Evolutionary conservation across 495 filamentous ascomycete species (phyloP).

Genomic region (Amniculicola lignicola): DNA sequence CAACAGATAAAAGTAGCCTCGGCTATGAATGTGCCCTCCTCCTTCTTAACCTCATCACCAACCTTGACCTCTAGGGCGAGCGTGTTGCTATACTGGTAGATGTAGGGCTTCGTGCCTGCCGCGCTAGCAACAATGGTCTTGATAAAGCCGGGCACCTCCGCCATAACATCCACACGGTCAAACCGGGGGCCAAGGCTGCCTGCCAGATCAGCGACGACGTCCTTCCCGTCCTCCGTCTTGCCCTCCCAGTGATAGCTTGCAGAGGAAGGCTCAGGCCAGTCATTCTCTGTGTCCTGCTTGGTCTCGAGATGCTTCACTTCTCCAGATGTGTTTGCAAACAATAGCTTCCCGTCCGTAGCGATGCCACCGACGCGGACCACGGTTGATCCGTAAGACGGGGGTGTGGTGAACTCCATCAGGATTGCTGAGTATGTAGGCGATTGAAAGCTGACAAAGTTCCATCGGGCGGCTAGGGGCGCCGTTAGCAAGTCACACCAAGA

Average conservation of each 20-base stretch:
- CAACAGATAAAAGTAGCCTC: conserved; percentile 92
- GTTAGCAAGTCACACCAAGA: conserved; percentile 15
- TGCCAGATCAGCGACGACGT: conserved; percentile 63
- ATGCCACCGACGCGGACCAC: conserved; percentile 80
- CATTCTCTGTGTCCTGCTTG: conserved; percentile 68
- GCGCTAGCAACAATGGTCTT: conserved; percentile 86
- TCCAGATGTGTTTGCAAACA: conserved; percentile 63
- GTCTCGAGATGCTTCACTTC: conserved; percentile 63
- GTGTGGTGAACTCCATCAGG: conserved; percentile 95
- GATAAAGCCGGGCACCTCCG: conserved; percentile 89
- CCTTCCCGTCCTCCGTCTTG: conserved; percentile 70
- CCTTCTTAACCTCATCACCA: conserved; percentile 68
- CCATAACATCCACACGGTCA: conserved; percentile 94
- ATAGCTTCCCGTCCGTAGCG: conserved; percentile 72
- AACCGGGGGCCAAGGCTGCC: conserved; percentile 65
- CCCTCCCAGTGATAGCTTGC: conserved; percentile 78
- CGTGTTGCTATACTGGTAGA: conserved; percentile 82
- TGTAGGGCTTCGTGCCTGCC: conserved; percentile 90
- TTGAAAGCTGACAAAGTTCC: conserved; percentile 94
- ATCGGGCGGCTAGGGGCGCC: conserved; percentile 68
- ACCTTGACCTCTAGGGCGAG: conserved; percentile 76
- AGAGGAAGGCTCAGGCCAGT: conserved; percentile 82
- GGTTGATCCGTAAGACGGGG: conserved; percentile 91
- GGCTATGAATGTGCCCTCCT: conserved; percentile 72
- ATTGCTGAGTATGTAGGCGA: conserved; percentile 78